Percentiles rank a stretch among this genome's conserved stretches.
These are phyloP conservation scores for Annulohypoxylon truncatum DNA, from an alignment of 2,329 filamentous ascomycete genomes.

Conservation along the genomic window DNA sequence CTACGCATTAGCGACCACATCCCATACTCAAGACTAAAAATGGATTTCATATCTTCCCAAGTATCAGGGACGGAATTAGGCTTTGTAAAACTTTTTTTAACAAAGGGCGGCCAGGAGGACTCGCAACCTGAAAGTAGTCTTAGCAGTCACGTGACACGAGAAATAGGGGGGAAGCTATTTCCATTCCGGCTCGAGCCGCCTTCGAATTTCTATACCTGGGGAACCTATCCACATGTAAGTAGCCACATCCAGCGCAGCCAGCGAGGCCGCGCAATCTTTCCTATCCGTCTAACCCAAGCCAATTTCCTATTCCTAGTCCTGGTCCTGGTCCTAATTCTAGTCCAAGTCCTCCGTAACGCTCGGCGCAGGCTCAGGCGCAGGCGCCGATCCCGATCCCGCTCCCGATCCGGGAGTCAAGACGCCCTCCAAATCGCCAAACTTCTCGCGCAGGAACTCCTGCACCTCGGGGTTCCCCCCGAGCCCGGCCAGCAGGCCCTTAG, in stretches of 20 bases:
- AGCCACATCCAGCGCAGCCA: not conserved
- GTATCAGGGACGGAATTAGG: too few species aligned
- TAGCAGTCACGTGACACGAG: not conserved
- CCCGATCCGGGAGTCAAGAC: slow-evolving; percentile 8
- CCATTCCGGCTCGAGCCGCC: not conserved
- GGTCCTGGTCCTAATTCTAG: not conserved
- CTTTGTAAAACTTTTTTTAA: too few species aligned
- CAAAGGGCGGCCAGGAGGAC: not conserved
- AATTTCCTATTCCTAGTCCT: not conserved
- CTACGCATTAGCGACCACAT: too few species aligned
- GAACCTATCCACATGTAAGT: not conserved
- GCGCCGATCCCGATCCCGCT: too few species aligned
- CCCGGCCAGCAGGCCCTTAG: slow-evolving; percentile 45
- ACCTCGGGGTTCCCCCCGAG: slow-evolving; percentile 52
- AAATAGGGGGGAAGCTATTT: not conserved
- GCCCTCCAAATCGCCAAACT: slow-evolving; percentile 48
- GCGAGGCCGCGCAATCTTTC: not conserved
- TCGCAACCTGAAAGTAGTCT: not conserved
- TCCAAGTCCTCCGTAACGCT: not conserved
- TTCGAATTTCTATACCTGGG: not conserved
- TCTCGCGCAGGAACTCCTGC: slow-evolving; percentile 50
- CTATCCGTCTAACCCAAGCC: not conserved
- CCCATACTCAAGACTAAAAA: too few species aligned
- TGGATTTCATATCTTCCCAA: too few species aligned
- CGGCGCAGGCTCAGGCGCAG: not conserved